Evolutionary conservation across 2,329 filamentous ascomycete species (phyloP).

Genomic region (Proliferodiscus dingleyae): DNA sequence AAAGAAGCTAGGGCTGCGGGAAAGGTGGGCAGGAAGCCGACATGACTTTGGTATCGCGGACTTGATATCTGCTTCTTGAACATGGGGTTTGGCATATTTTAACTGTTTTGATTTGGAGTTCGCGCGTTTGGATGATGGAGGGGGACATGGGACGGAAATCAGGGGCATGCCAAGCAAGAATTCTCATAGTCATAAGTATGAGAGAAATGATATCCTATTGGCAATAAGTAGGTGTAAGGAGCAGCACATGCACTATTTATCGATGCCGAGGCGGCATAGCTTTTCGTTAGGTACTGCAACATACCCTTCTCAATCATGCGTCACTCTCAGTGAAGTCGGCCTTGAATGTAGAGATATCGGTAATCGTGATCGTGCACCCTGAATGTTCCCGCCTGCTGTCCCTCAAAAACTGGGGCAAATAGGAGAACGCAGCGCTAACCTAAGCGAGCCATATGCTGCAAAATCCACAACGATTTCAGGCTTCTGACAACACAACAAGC

Average conservation of each 20-base stretch:
- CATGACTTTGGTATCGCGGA: not conserved
- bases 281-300: constrained; percentile 7
- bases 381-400: too few species aligned
- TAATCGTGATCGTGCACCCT: too few species aligned
- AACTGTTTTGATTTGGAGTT: constrained; percentile 8
- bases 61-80: not conserved
- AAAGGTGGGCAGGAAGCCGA: constrained; percentile 2
- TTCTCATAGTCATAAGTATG: not conserved
- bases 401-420: too few species aligned
- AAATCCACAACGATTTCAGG: not conserved
- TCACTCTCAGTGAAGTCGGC: not conserved
- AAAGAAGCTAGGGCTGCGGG: constrained; percentile 6
- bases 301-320: constrained; percentile 6
- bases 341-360: too few species aligned
- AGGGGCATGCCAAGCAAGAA: not conserved
- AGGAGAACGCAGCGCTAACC: not conserved
- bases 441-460: not conserved
- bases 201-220: constrained; percentile 2
- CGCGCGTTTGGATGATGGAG: constrained; percentile 1
- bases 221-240: not conserved
- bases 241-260: not conserved
- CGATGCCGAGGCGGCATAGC: constrained; percentile 10
- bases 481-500: not conserved
- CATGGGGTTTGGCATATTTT: constrained; percentile 1
- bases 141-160: not conserved